Base-by-base conservation (phyloP, 805 yeast species). In the Monosporozyma servazzii region DNA sequence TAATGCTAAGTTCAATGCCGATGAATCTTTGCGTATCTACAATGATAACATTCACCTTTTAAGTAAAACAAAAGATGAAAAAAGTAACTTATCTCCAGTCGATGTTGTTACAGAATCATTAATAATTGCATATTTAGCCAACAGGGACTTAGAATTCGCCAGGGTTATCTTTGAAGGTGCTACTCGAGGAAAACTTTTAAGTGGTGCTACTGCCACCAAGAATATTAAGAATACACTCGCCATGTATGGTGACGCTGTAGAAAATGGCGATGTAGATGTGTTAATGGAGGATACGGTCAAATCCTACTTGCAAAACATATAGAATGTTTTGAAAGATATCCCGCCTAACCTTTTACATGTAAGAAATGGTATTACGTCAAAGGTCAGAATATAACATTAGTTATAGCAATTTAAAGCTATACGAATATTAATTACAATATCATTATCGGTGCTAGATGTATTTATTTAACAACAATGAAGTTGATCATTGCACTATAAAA, bases 61-160 rank as follows among this genome's bases (percentile, higher is more conserved):
- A 0, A 66, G 75, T 7, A 65, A 64, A 20, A 56, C 61, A 6
- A 71, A 67, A 48, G 63, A 64, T 25, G 53, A 47, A 3, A 58
- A 63, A 1, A 49, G 56, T 1, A 47, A 54, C n/a, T 41, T 58
- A 7, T 75, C 82, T 0, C 69, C 72, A 2, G 60, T 73, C 15
- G 79, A 79, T 1, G 50, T 66, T 4, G 55, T 79, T 23, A 73
- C 79, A 1, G 80, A 80, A 54, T 64, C 80, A 2, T 58, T 80
- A 39, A 63, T 79, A 29, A 54, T 76, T 15, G 72, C 75, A 0
- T 70, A 62, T 50, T 60, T 80, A 37, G 70, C 71, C 20, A 68
- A 71, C 39, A 66, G 71, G 43, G 83, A 80, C 59, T 64, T 82
- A 43, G 79, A 76, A 53, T 79, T 80, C 63, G 82, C 83, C 0